Evolutionary conservation across 1,139 yeast species (phyloP), one percentile per base, ranked within the genome.

Genomic region (Pichia sp.): DNA sequence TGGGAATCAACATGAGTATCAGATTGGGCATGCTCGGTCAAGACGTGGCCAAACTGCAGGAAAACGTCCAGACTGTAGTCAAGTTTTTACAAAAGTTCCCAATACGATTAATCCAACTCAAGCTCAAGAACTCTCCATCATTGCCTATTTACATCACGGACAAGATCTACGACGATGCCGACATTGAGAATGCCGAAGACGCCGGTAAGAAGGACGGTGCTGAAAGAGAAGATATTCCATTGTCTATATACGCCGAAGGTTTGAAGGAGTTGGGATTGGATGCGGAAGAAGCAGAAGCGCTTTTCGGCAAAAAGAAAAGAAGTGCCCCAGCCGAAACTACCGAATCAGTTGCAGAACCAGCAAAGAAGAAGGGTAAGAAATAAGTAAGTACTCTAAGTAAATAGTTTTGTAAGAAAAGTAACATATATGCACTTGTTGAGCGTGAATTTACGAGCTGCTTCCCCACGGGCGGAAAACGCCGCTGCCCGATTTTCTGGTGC

Each of bases 131-230:
- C 39, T 87, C 96, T 21, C 96, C 97, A 24, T 79, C 93, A 19
- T 72, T 93, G 60, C 98, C 99, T 36, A 72, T 93, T 52, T 93
- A 74, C 68, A 79, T 83, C 61, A 72, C 85, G 41, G 84, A 84
- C 34, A 75, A 73, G 51, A 73, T 88, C 42, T 81, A 77, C 64
- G 62, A 68, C 36, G 68, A 67, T n/a, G 76, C 69, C 30, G 77
- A 68, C 40, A 58, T 64, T 11, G 57, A 59, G 30, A 61, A 57
- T 15, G 59, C 57, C n/a, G 51, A 56, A 15, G 62, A 58, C 35
- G 65, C 59, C 28, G 58, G 61, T 55, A 41, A 67, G 14, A 10
- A 36, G 5, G 32, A 28, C n/a, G 33, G 40, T 3, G 20, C 8
- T 22, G 43, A n/a, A n/a, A n/a, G n/a, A n/a, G n/a, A 34, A 9